Conservation (phyloP, 2,329 filamentous ascomycete genomes). For the Penicillium italicum region DNA sequence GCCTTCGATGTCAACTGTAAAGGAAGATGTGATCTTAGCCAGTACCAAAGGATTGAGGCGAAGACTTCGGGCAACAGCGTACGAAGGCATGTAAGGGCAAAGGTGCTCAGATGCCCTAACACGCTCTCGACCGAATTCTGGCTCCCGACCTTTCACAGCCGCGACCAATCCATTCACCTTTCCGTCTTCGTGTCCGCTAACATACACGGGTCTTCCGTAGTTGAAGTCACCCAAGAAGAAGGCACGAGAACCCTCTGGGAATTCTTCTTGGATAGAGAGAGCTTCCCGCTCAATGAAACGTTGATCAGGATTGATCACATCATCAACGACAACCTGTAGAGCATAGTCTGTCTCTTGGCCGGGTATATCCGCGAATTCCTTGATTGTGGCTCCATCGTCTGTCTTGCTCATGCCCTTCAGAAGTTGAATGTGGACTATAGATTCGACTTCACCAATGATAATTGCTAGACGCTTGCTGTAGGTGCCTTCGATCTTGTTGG, state of each 20-base stretch:
- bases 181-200: conserved; percentile 68
- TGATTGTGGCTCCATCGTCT: conserved; percentile 83
- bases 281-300: conserved; percentile 88
- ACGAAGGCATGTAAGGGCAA: conserved; percentile 80
- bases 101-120: conserved; percentile 65
- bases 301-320: conserved; percentile 84
- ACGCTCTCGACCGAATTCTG: conserved; percentile 74
- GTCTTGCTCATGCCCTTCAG: conserved; percentile 87
- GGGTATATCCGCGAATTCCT: conserved; percentile 83
- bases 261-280: conserved; percentile 87
- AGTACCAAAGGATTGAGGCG: conserved; percentile 80
- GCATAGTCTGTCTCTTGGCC: conserved; percentile 87
- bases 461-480: conserved; percentile 92
- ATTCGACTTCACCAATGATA: conserved; percentile 80
- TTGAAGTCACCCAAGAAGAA: conserved; percentile 95
- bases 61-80: conserved; percentile 77
- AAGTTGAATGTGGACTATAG: conserved; percentile 87
- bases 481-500: conserved; percentile 74
- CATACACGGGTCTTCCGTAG: conserved; percentile 84
- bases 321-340: conserved; percentile 84
- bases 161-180: conserved; percentile 79
- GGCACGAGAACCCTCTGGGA: conserved; percentile 73
- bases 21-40: conserved; percentile 94
- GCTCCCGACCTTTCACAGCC: conserved; percentile 66
- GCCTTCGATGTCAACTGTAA: conserved; percentile 77